Conservation (phyloP, 148 eudicot species). For the Salicornia ramosissima region DNA sequence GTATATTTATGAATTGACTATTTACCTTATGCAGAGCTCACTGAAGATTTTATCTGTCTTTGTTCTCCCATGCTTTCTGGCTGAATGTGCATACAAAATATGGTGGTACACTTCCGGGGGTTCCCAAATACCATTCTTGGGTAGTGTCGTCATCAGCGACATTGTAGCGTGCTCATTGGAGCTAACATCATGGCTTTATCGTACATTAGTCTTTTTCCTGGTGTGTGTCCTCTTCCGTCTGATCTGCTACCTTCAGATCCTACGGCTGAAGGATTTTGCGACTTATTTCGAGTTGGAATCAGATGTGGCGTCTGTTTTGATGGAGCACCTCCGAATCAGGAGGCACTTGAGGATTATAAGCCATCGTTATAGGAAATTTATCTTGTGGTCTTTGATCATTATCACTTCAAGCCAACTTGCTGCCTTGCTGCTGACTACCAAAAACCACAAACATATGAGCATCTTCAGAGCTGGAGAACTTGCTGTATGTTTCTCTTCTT, state of each 20-base stretch:
- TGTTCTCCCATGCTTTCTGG: slow-evolving; percentile 72
- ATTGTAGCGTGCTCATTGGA: slow-evolving; percentile 59
- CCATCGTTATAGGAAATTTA: slow-evolving; percentile 72
- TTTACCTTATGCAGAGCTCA: slow-evolving; percentile 61
- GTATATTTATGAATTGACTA: background rate
- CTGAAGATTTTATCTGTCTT: slow-evolving; percentile 61
- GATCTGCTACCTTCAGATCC: slow-evolving; percentile 82
- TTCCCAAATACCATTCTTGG: slow-evolving; percentile 70
- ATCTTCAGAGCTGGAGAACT: slow-evolving; percentile 77
- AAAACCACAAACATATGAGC: slow-evolving; percentile 39
- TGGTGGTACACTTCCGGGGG: slow-evolving; percentile 95
- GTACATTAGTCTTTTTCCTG: slow-evolving; percentile 72
- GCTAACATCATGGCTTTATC: slow-evolving; percentile 81
- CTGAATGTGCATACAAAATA: slow-evolving; percentile 73
- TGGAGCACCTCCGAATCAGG: slow-evolving; percentile 78
- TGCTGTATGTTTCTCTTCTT: slow-evolving; percentile 45
- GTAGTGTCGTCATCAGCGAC: slow-evolving; percentile 54
- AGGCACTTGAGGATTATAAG: slow-evolving; percentile 74
- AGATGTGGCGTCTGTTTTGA: slow-evolving; percentile 66
- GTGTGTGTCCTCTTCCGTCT: slow-evolving; percentile 91
- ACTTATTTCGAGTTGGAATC: slow-evolving; percentile 56
- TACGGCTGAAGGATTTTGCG: slow-evolving; percentile 75
- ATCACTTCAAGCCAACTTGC: slow-evolving; percentile 67
- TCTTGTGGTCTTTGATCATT: slow-evolving; percentile 52
- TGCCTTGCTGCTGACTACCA: slow-evolving; percentile 59